phyloP scores from a whole-genome alignment of 208 protist genomes.

The Acanthamoeba sp. region DNA sequence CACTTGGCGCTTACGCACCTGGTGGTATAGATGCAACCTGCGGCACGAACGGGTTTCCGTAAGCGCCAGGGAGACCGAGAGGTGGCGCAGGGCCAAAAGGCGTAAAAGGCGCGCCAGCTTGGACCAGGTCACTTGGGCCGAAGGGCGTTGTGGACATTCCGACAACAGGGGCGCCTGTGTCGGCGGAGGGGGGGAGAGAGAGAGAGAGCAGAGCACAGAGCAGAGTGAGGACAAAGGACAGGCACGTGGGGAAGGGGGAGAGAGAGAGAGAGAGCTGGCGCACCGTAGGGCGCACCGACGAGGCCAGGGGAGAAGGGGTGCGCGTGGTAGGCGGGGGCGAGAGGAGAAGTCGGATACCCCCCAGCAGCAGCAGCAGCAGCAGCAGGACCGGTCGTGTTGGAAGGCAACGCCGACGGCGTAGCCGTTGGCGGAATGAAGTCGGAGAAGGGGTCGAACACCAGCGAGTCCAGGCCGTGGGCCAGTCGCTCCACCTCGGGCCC shows the following conservation, averaged over 20 bases:
- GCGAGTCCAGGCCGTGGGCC: background rate
- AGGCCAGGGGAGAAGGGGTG: no score
- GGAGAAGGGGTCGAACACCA: constrained; percentile 24
- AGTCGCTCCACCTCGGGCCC: background rate
- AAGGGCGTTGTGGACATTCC: background rate
- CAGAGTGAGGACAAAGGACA: no score
- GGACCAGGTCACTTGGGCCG: background rate
- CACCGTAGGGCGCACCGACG: background rate
- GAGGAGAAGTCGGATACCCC: background rate
- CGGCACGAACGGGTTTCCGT: background rate
- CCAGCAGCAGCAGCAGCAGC: background rate
- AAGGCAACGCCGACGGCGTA: background rate
- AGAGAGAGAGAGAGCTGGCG: no score
- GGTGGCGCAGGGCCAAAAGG: background rate
- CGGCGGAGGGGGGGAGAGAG: background rate
- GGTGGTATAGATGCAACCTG: no score
- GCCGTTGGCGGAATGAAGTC: background rate
- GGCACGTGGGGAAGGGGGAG: no score
- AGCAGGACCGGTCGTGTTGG: no score
- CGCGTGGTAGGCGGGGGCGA: no score
- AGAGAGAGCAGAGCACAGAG: background rate
- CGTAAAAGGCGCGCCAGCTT: background rate
- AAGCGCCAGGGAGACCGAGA: background rate
- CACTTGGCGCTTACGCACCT: no score
- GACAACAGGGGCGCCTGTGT: background rate